These are phyloP conservation scores for Neurospora sp. DNA, from an alignment of 495 filamentous ascomycete genomes.

Conservation along the genomic window DNA sequence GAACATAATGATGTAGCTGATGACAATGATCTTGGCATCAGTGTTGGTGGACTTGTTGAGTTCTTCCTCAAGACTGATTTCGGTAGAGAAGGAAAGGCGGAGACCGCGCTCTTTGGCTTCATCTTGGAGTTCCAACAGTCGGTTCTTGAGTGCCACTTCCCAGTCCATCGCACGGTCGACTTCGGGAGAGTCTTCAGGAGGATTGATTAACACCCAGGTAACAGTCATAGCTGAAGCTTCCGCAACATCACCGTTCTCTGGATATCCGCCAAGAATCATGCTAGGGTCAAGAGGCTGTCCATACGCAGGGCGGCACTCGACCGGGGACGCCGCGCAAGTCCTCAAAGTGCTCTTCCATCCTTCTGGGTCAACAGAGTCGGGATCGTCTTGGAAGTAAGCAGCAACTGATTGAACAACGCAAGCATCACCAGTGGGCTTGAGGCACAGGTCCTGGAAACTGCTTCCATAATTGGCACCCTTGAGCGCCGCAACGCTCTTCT, in stretches of 20 bases:
- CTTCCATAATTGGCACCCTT: conserved; percentile 53
- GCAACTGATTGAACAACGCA: conserved; percentile 90
- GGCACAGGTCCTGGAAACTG: conserved; percentile 76
- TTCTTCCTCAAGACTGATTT: conserved; percentile 87
- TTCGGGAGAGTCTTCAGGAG: conserved; percentile 57
- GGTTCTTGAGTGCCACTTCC: conserved; percentile 65
- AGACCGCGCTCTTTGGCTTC: conserved; percentile 73
- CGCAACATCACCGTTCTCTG: conserved; percentile 54
- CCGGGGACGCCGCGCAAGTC: conserved; percentile 65
- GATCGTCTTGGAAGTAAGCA: conserved; percentile 68
- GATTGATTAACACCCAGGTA: conserved; percentile 95
- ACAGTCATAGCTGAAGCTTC: conserved; percentile 71
- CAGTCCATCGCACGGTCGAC: conserved; percentile 73
- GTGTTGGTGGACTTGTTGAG: conserved; percentile 95
- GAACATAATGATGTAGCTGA: conserved; percentile 99
- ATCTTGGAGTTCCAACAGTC: conserved; percentile 62
- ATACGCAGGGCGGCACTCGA: conserved; percentile 78
- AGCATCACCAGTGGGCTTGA: conserved; percentile 79
- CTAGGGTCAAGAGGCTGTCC: conserved; percentile 74
- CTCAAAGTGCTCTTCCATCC: conserved; percentile 61
- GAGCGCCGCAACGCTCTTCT: conserved; percentile 58
- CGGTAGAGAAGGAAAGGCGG: conserved; percentile 85
- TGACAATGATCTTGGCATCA: conserved; percentile 90
- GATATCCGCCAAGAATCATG: conserved; percentile 76
- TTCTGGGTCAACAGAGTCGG: conserved; percentile 43